Conservation (phyloP, 176 grass and related monocot species). For the Triticum monococcum region DNA sequence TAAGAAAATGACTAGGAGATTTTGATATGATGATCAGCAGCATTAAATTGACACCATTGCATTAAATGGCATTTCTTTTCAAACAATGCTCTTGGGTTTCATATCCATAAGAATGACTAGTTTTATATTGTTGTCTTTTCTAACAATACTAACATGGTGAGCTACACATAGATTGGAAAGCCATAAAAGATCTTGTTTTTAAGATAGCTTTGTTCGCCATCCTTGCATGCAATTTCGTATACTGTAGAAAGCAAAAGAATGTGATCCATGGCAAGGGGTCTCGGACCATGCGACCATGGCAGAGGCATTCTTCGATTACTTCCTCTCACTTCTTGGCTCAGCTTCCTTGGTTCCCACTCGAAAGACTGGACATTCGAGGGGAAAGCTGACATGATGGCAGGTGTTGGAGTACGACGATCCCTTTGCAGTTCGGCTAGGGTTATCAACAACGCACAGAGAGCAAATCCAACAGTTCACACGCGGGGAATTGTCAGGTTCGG, state of each 20-base stretch:
- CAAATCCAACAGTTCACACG: too few species aligned
- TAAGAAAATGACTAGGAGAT: neutral
- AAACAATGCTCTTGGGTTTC: neutral
- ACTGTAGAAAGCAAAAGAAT: neutral
- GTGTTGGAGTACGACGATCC: too few species aligned
- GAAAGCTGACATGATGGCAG: too few species aligned
- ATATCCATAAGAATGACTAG: neutral
- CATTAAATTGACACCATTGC: neutral
- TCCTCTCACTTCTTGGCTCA: neutral
- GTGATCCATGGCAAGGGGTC: neutral
- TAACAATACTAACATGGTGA: neutral
- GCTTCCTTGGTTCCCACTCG: neutral
- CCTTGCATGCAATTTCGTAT: neutral
- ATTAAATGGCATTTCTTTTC: neutral
- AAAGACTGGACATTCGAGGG: neutral
- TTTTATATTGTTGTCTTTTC: neutral
- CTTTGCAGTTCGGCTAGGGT: too few species aligned
- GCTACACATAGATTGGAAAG: neutral
- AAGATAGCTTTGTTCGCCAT: neutral
- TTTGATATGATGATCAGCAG: slow-evolving; percentile 1
- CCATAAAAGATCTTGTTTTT: neutral
- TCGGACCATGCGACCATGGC: neutral
- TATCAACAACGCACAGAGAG: too few species aligned
- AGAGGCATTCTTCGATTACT: neutral
- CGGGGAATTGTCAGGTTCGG: too few species aligned